Percentiles rank a stretch among this genome's conserved stretches.
Conservation (phyloP, 768 basidiomycete species). For the Kwoniella sp. region DNA sequence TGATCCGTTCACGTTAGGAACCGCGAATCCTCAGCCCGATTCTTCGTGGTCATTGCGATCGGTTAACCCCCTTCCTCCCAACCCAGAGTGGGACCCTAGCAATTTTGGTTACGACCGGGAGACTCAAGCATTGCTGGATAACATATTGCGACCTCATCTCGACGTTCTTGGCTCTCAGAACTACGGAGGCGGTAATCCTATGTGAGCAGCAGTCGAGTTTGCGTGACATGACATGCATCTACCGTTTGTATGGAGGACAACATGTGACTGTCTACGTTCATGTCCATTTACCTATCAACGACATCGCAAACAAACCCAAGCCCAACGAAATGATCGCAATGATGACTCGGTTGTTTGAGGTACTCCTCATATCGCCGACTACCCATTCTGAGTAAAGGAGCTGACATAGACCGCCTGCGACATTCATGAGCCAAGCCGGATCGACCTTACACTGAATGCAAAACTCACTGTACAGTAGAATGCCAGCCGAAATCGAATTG, state of each 20-base stretch:
- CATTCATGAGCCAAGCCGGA: neutral
- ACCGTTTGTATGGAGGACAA: too few relatives aligned
- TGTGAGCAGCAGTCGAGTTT: neutral
- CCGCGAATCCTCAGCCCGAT: neutral
- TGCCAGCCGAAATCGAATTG: conserved; percentile 16
- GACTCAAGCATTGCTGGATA: conserved; percentile 24
- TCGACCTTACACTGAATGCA: neutral
- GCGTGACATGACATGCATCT: neutral
- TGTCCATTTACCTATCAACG: conserved; percentile 17
- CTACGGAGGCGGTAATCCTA: neutral
- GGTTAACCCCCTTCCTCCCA: neutral
- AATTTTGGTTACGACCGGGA: conserved; percentile 12
- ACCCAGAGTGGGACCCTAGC: conserved; percentile 17
- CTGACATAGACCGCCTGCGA: conserved; percentile 16
- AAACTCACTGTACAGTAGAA: conserved; percentile 16
- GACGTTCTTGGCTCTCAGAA: conserved; percentile 7
- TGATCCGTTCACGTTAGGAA: neutral
- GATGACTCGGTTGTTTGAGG: conserved; percentile 2
- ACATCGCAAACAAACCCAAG: conserved; percentile 13
- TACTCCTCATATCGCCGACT: conserved; percentile 16
- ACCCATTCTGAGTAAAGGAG: conserved; percentile 16
- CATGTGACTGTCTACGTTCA: neutral
- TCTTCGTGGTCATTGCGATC: neutral
- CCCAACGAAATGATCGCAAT: conserved; percentile 4
- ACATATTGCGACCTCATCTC: conserved; percentile 22